phyloP scores from a whole-genome alignment of 1,284 basidiomycete species.

The Hypsizygus ulmarius region DNA sequence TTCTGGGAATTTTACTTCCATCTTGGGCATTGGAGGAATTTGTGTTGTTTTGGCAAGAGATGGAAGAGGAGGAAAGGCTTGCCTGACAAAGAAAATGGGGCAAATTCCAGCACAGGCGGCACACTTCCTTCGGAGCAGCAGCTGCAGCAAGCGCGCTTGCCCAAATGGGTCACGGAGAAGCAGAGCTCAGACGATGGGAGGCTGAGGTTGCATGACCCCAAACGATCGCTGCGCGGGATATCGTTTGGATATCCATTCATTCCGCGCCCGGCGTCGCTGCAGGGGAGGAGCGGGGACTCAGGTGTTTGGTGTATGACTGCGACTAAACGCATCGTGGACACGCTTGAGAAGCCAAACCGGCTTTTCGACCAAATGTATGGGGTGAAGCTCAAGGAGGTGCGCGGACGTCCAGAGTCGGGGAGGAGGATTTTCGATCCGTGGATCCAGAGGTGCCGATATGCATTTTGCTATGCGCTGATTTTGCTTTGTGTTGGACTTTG shows the following conservation, averaged over 20 bases:
- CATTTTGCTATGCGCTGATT: conserved; percentile 40
- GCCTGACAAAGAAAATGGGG: conserved; percentile 8
- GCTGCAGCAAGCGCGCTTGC: conserved; percentile 33
- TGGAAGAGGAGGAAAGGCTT: conserved; percentile 8
- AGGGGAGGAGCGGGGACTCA: conserved; percentile 5
- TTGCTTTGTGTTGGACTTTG: conserved; percentile 36
- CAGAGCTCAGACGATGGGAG: conserved; percentile 40
- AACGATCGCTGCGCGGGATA: conserved; percentile 41
- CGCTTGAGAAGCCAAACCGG: conserved; percentile 34
- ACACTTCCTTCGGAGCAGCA: conserved; percentile 17
- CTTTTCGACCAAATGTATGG: conserved; percentile 41
- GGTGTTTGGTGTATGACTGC: conserved; percentile 13
- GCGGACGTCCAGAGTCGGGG: conserved; percentile 39
- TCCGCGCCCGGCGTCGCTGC: conserved; percentile 28
- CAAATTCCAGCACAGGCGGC: conserved; percentile 14
- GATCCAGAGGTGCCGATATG: conserved; percentile 48
- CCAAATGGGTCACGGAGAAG: conserved; percentile 45
- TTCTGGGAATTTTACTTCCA: conserved; percentile 45
- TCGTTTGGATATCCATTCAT: conserved; percentile 48
- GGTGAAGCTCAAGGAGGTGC: conserved; percentile 38
- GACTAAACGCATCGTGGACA: conserved; percentile 17
- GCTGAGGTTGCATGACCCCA: conserved; percentile 41
- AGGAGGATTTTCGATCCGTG: conserved; percentile 47
- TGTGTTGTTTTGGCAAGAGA: conserved; percentile 26
- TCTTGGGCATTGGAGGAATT: conserved; percentile 31